Evolutionary conservation across 495 filamentous ascomycete genomes (phyloP), one percentile per base, ranked within the genome.

Genomic region (Penicillium subrubescens): DNA sequence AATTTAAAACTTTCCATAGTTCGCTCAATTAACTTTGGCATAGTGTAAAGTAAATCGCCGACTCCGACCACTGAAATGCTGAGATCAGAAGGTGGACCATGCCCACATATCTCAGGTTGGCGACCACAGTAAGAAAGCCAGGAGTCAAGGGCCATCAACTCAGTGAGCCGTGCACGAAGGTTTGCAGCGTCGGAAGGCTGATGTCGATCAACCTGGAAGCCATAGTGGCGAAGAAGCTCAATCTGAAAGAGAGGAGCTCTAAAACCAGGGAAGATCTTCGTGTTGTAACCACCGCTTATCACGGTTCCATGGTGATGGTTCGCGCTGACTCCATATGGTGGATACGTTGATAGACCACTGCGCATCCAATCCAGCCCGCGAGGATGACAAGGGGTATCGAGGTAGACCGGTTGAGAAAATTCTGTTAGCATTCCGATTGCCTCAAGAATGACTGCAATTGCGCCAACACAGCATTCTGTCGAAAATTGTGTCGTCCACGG

Each of bases 111-210:
- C 14, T 61, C 59, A 8, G 59, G 46, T 39, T 61, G 59, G 2
- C 59, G 59, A 41, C 59, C 59, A 25, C 59, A 61, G 19, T 61
- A 61, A 15, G 59, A 61, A 23, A 61, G 44, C 59, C 59, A 61
- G 21, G 59, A 51, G 29, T 61, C 59, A 5, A 61, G 44, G 8
- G 59, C 59, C 59, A 61, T 61, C 33, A 61, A 33, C 29, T 61
- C 59, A 1, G 59, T 51, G 10, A 61, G 46, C 17, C 59, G 59
- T 12, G 59, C 44, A 1, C 59, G 59, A 17, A 61, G 31, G 11
- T 52, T 61, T 27, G 59, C 59, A 5, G 59, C 46, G 19, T 61
- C 59, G 17, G 46, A 52, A 19, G 43, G 59, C 33, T 51, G 46
- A 27, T 25, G 31, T 12, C 59, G 44, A 27, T 61, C 44, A 15